Base-by-base conservation (phyloP, 805 yeast species). In the Myxozyma sirexii region DNA sequence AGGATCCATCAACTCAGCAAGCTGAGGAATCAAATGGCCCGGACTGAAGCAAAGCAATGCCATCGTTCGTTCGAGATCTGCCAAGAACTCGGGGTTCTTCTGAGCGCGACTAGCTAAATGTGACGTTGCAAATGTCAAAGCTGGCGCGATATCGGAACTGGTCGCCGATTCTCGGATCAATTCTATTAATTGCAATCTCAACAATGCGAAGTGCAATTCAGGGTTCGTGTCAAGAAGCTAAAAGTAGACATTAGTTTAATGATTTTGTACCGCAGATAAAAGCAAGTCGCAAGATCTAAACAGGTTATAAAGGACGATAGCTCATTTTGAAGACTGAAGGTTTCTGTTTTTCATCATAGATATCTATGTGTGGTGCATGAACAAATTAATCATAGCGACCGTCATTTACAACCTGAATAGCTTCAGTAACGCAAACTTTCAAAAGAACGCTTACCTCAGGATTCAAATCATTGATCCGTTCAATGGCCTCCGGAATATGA, bases 1-100 rank as follows among this genome's bases (percentile, higher is more conserved):
- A 43, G 85, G 72, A 62, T 87, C 84, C 70, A 87, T 78, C 42
- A 89, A 73, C 23, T 76, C 76, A 46, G 80, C 75, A 63, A 90
- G 74, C 62, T 82, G 82, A 17, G 74, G 71, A 2, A 69, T 69
- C 38, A 74, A 59, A 7, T 62, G 61, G 29, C 65, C 68, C 21
- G 70, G 70, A 1, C 83, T 80, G 62, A 80, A 80, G 39, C 84
- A 83, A 38, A 91, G 74, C 60, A 91, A 76, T 23, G 96, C 90
- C 94, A 91, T 88, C 1, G 96, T 85, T 45, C 85, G 76, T 70
- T 92, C 97, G 62, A 91, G 74, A 64, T 89, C 93, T 56, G 82
- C 81, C 73, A 90, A 78, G 60, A 87, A 83, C 57, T 77, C 77
- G 4, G 75, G 71, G 63, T 76, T 76, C 48, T 85, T 84, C 52